A percentile compares a stretch with the other conserved stretches of the same genome.
Conservation (phyloP, 2,329 filamentous ascomycete genomes). For the Penicillium sp. region DNA sequence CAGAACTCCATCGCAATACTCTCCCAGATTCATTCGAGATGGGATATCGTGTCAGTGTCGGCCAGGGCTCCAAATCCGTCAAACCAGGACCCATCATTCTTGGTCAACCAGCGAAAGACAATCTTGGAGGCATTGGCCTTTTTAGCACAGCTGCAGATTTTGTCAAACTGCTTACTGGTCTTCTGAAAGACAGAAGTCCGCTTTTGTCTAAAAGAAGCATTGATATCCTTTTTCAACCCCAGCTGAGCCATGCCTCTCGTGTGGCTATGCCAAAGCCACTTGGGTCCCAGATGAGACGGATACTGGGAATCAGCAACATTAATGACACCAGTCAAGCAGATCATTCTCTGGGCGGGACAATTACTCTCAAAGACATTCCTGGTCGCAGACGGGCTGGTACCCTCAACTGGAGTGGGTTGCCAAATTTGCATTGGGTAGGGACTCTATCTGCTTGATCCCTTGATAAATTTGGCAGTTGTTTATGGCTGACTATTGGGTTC, state of each 20-base stretch:
- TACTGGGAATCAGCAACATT: conserved; percentile 1
- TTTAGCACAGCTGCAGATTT: conserved; percentile 26
- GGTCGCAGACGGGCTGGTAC: conserved; percentile 12
- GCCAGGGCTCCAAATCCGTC: conserved; percentile 5
- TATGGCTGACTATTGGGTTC: background rate
- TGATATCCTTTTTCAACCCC: conserved; percentile 8
- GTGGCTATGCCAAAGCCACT: conserved; percentile 7
- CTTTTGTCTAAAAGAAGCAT: conserved; percentile 1
- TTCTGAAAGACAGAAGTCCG: conserved; percentile 15
- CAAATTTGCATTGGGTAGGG: conserved; percentile 27
- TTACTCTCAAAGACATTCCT: conserved; percentile 7
- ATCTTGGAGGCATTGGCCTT: conserved; percentile 26
- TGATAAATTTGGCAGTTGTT: background rate
- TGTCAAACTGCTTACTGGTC: conserved; percentile 20
- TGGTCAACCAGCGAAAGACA: conserved; percentile 11
- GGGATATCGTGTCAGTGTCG: conserved; percentile 4
- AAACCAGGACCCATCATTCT: conserved; percentile 7
- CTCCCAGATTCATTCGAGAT: conserved; percentile 5
- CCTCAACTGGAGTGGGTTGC: conserved; percentile 28
- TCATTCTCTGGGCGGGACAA: conserved; percentile 10
- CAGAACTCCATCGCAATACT: conserved; percentile 8
- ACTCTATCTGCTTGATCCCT: background rate
- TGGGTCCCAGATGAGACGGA: conserved; percentile 7
- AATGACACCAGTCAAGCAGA: conserved; percentile 8
- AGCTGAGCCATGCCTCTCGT: conserved; percentile 2